phyloP scores from a whole-genome alignment of 75 land plant species.

The Pinus taeda region DNA sequence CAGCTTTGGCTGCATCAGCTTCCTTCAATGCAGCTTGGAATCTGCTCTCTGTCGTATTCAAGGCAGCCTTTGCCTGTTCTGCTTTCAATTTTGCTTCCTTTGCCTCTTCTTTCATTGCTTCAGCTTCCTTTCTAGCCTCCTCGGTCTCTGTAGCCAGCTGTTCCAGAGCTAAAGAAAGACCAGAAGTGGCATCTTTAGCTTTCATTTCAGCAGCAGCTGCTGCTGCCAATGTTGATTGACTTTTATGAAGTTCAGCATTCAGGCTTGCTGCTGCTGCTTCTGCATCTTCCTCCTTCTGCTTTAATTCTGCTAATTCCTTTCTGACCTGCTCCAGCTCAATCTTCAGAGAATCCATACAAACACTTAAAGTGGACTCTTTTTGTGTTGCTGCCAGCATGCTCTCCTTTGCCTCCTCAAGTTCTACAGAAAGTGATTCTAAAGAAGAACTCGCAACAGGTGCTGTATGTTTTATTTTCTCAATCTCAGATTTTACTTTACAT shows the following conservation, averaged over 20 bases:
- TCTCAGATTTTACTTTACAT: background rate
- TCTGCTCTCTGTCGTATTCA: slow-evolving; percentile 50
- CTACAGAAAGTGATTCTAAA: slow-evolving; percentile 33
- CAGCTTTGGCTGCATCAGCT: slow-evolving; percentile 69
- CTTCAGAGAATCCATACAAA: slow-evolving; percentile 42
- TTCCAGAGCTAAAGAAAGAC: slow-evolving; percentile 48
- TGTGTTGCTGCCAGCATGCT: slow-evolving; percentile 47
- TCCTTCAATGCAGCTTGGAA: slow-evolving; percentile 47
- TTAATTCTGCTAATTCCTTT: slow-evolving; percentile 56
- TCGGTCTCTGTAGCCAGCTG: slow-evolving; percentile 59
- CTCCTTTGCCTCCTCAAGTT: slow-evolving; percentile 59
- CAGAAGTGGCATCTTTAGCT: slow-evolving; percentile 50
- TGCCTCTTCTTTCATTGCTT: slow-evolving; percentile 45
- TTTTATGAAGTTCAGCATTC: slow-evolving; percentile 50
- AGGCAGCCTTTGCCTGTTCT: slow-evolving; percentile 32
- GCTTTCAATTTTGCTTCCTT: slow-evolving; percentile 53
- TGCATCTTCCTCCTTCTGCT: slow-evolving; percentile 55
- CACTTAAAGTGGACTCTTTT: slow-evolving; percentile 45
- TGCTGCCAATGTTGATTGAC: slow-evolving; percentile 45
- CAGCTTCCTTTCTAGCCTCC: slow-evolving; percentile 52
- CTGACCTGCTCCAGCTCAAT: slow-evolving; percentile 50
- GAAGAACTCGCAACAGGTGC: slow-evolving; percentile 16
- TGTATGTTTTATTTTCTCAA: slow-evolving; percentile 32
- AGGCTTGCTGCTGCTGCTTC: slow-evolving; percentile 52
- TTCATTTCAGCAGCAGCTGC: slow-evolving; percentile 50